phyloP scores from a whole-genome alignment of 768 basidiomycete genomes.

The Rhodotorula sphaerocarpa region DNA sequence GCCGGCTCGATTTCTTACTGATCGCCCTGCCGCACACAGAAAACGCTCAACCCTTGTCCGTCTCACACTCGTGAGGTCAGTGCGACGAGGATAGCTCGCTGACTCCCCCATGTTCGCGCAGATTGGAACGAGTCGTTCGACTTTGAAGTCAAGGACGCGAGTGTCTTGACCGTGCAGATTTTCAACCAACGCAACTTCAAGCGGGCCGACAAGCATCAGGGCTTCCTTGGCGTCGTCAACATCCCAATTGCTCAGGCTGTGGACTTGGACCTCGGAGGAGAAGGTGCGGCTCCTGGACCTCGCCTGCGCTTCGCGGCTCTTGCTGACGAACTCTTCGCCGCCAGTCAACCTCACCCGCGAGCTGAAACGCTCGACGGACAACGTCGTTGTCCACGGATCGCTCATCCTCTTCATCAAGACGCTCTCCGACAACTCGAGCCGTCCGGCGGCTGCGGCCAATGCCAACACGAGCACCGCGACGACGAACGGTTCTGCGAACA shows the following conservation, averaged over 20 bases:
- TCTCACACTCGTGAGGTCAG: too few relatives aligned
- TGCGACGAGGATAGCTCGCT: neutral
- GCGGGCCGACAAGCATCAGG: constrained; percentile 71
- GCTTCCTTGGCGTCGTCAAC: constrained; percentile 96
- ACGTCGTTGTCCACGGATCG: constrained; percentile 94
- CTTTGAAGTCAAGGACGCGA: constrained; percentile 94
- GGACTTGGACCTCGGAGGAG: constrained; percentile 83
- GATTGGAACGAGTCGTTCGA: constrained; percentile 99
- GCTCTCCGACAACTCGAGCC: constrained; percentile 55
- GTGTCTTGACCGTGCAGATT: constrained; percentile 93
- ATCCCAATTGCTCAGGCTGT: constrained; percentile 80
- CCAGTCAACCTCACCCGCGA: constrained; percentile 93
- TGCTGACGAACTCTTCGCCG: neutral
- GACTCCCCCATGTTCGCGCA: constrained; percentile 44
- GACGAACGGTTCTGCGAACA: neutral
- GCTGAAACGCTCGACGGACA: constrained; percentile 98
- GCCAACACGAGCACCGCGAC: constrained; percentile 19
- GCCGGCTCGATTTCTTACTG: too few relatives aligned
- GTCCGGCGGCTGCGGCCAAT: constrained; percentile 6
- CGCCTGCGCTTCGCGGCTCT: constrained; percentile 14
- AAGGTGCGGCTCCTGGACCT: too few relatives aligned
- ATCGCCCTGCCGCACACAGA: too few relatives aligned
- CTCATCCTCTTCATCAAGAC: constrained; percentile 94
- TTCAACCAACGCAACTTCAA: constrained; percentile 99
- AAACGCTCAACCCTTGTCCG: constrained; percentile 37